A percentile compares a stretch with the other conserved stretches of the same genome.
These are phyloP conservation scores for Cercophora samala DNA, from an alignment of 495 filamentous ascomycete species.

Conservation along the genomic window DNA sequence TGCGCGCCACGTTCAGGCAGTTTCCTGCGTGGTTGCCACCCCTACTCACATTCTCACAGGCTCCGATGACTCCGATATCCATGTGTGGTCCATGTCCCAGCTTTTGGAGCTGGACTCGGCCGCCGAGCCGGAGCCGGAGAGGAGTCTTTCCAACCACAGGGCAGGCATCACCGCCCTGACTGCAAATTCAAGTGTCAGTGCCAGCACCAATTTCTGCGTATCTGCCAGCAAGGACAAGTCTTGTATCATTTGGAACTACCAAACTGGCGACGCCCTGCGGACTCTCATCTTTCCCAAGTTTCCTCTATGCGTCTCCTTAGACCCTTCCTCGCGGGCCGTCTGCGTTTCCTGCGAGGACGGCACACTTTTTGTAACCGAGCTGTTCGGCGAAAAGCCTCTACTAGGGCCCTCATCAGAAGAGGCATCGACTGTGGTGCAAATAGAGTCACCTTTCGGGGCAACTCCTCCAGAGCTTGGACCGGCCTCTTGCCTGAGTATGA, in stretches of 20 bases:
- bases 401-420: conserved; percentile 55
- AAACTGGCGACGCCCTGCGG: conserved; percentile 67
- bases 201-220: conserved; percentile 66
- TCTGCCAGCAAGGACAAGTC: conserved; percentile 78
- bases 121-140: conserved; percentile 54
- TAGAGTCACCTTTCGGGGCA: conserved; percentile 59
- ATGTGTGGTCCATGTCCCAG: conserved; percentile 79
- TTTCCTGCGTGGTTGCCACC: conserved; percentile 70
- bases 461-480: conserved; percentile 59
- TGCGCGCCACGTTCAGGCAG: conserved; percentile 78
- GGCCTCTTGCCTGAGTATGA: conserved; percentile 61
- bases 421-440: conserved; percentile 49
- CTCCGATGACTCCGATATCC: conserved; percentile 81
- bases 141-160: conserved; percentile 73
- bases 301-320: conserved; percentile 69
- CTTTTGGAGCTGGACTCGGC: conserved; percentile 60
- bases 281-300: conserved; percentile 73
- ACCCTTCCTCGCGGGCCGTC: conserved; percentile 78
- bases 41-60: conserved; percentile 81
- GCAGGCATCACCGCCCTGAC: conserved; percentile 70
- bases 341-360: conserved; percentile 84
- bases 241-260: conserved; percentile 85
- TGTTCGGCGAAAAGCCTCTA: conserved; percentile 59
- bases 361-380: conserved; percentile 73
- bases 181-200: conserved; percentile 62